Evolutionary conservation across 169 alveolate genomes (phyloP), one percentile per base, ranked within the genome.

Genomic region (Plasmodium adleri): DNA sequence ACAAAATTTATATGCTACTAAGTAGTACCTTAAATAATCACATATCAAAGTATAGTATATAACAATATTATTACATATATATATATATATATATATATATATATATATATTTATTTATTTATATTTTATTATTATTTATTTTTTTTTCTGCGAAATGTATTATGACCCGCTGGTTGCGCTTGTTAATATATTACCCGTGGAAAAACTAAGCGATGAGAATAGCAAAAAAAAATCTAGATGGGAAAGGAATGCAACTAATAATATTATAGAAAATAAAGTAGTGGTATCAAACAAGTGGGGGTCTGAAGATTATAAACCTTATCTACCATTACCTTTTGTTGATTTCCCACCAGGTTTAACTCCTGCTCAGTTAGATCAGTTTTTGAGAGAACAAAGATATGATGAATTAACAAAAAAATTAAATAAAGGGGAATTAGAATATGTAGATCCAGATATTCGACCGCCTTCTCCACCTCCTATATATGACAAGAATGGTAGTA

Each of bases 381-480:
- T 96, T 72, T 86, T 96, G 47, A 63, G 97, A n/a, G 98, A 96
- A 73, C 98, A 96, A 88, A 85, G 98, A 71, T 94, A 95, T 72
- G 98, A 96, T 6, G 98, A 96, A 72, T 94, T 96, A 54, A 92
- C 94, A 24, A 92, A 94, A 76, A 96, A 96, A 83, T 78, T 96
- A 50, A 94, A 95, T 50, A 78, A 91, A 28, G 97, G 97, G 0
- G 97, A 95, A 52, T 75, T 96, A 74, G 98, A 97, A 90, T 78
- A 92, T 75, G 98, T 96, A 5, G 98, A 96, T 32, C 97, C 98
- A 1, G 98, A 97, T 47, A 96, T 97, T 58, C 73, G 98, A 13
- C 98, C 98, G 2, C 97, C 98, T 0, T 93, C 97, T 3, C 98
- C 98, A 7, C 98, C 98, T 12, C 98, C 98, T 0, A 93, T 95